phyloP scores from a whole-genome alignment of 345 rosid genomes.

The Syzygium aromaticum region DNA sequence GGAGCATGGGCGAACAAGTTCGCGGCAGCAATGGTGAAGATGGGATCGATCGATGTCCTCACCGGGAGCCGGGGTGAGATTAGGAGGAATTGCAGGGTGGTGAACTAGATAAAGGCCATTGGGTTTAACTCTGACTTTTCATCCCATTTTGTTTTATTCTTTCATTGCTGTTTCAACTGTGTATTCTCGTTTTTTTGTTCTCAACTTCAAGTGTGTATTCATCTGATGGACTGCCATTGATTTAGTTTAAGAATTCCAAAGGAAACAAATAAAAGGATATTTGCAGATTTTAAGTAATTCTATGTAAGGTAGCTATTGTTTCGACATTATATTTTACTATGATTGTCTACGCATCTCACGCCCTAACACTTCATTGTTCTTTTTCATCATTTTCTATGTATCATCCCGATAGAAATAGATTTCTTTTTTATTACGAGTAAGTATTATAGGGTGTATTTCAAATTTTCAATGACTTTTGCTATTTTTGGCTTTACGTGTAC shows the following conservation, averaged over 20 bases:
- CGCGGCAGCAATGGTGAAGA: conserved; percentile 8
- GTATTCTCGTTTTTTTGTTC: no score
- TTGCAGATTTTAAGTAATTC: background rate
- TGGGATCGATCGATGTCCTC: conserved; percentile 20
- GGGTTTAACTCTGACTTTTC: background rate
- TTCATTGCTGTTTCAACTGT: background rate
- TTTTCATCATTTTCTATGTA: background rate
- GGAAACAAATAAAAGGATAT: background rate
- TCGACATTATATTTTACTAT: background rate
- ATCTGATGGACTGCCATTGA: background rate
- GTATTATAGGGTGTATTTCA: background rate
- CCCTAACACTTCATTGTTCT: background rate
- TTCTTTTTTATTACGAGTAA: background rate
- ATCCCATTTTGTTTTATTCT: background rate
- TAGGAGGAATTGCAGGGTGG: background rate
- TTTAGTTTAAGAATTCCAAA: background rate
- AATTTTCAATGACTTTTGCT: background rate
- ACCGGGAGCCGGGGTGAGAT: conserved; percentile 11
- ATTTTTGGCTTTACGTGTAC: background rate
- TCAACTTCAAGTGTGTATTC: background rate
- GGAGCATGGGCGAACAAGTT: conserved; percentile 1
- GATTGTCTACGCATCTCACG: background rate
- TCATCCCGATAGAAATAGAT: background rate
- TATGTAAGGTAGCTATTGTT: background rate
- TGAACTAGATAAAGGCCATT: background rate